Conservation (phyloP, 345 rosid species). For the Gossypium turneri region DNA sequence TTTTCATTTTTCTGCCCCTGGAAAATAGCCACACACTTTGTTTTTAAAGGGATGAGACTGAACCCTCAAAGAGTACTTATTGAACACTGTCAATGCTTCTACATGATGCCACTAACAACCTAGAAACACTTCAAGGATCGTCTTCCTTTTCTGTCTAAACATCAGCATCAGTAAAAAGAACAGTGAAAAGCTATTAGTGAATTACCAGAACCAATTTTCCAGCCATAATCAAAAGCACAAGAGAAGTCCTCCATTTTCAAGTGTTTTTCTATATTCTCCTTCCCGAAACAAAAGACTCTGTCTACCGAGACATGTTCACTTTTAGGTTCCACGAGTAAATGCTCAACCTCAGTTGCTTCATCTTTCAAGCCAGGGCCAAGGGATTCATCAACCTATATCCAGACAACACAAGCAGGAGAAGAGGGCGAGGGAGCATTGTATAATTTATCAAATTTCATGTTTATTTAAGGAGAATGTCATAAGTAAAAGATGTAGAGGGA, state of each 20-base stretch:
- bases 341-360: constrained; percentile 41
- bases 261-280: constrained; percentile 44
- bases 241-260: constrained; percentile 47
- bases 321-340: constrained; percentile 44
- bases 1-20: background rate
- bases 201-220: constrained; percentile 40
- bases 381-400: constrained; percentile 49
- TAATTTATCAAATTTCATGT: background rate
- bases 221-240: constrained; percentile 41
- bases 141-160: background rate
- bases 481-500: background rate
- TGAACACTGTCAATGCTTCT: background rate
- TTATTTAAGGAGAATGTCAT: constrained; percentile 2
- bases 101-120: background rate
- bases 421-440: background rate
- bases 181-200: background rate
- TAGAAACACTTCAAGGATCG: background rate
- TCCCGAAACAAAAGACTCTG: constrained; percentile 41
- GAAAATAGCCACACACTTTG: background rate
- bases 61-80: background rate
- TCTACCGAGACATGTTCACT: constrained; percentile 47
- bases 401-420: constrained; percentile 2
- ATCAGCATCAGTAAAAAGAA: constrained; percentile 6
- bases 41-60: background rate
- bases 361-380: constrained; percentile 37